Evolutionary conservation across 768 basidiomycete genomes (phyloP), one percentile per base, ranked within the genome.

Genomic region (Paxillus rubicundulus): DNA sequence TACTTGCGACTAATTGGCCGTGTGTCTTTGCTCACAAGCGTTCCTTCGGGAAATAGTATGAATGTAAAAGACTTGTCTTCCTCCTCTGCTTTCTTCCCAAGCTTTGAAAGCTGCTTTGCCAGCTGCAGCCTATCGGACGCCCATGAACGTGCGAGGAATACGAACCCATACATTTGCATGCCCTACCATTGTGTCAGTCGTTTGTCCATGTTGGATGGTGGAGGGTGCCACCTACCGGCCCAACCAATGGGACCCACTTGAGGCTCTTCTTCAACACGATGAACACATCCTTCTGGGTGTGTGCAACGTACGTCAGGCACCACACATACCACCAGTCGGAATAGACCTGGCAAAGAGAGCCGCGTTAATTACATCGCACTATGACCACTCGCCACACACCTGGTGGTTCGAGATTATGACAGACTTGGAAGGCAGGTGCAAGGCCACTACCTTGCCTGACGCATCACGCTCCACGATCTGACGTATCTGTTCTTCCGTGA

Each of bases 131-230:
- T 78, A 67, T 98, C 95, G 17, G 89, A 83, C 2, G 87, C 86
- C 95, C 93, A 96, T 18, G 89, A 92, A 33, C 94, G 85, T 16
- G 87, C 84, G 20, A 98, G 80, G 70, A 98, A 98, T 53, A 98
- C 92, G 70, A 98, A 98, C 53, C 85, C 78, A 71, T 84, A 97
- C 74, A 93, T 86, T 80, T 89, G 92, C 92, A 97, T 98, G 51
- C 82, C 88, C 90, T 92, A 44, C 13, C 9, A 37, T 34, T 17
- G 30, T 30, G 45, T 61, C 27, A 62, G 56, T 45, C 18, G 30
- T 34, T 45, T 42, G 51, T 34, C 24, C 9, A 36, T n/a, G 28
- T 42, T 39, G 40, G 21, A 16, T 30, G 37, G n/a, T 9, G n/a
- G 2, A 40, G 45, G 47, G 44, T 33, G 47, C 10, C 46, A 63